Base-by-base conservation (phyloP, 352 stramenopile species). In the Plasmopara halstedii region DNA sequence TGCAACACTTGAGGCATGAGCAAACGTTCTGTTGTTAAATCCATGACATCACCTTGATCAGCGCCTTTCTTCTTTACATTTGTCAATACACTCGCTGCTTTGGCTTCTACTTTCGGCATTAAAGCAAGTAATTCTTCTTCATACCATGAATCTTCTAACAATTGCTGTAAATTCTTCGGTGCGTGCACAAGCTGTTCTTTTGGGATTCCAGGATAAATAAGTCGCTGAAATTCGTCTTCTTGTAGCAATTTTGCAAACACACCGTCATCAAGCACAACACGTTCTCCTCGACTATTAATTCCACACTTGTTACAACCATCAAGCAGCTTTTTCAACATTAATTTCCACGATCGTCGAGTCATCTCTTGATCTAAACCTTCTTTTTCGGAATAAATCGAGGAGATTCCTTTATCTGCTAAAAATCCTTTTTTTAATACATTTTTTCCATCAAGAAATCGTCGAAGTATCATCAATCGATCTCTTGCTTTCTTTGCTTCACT, bases 11-110 rank as follows among this genome's bases (percentile, higher is more conserved):
- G 82, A 1, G 82, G 82, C 25, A 77, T 26, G 26, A 93, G 67
- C 46, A 73, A 54, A 2, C 48, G 44, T 53, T 95, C 82, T 0
- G 81, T 95, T 0, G 58, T 57, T 0, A 53, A 18, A 40, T 94
- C 82, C 82, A 95, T 94, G 34, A 82, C 37, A 14, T 95, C 82
- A 15, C 82, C 82, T 27, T 82, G 64, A 2, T 67, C 57, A 1
- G 78, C 84, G 8, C 73, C 82, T 15, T 73, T 69, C 39, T 62
- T 66, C 57, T 95, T 94, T 37, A 95, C 84, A 41, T 93, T 94
- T 6, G 34, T 53, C 14, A 94, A 42, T 6, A 95, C 82, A 41
- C 67, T 85, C 1, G 75, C 55, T 0, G 80, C 84, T 47, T 94
- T 94, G 4, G 50, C 55, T 46, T 93, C 46, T 0, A 95, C 78